Base-by-base conservation (phyloP, 345 rosid genomes). In the Hibiscus tridactylites region DNA sequence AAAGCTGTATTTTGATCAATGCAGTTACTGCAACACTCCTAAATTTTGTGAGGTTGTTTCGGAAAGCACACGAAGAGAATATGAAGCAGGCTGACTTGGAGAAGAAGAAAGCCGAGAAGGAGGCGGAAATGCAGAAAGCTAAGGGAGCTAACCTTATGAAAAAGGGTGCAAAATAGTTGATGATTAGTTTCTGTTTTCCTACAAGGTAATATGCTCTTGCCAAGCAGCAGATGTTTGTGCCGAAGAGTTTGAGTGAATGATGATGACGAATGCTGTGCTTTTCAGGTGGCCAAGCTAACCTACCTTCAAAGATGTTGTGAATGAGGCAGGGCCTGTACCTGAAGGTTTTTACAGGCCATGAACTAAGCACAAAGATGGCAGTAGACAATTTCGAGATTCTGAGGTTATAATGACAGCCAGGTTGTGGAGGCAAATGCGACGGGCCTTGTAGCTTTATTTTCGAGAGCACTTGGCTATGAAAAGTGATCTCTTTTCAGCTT, bases 41-140 rank as follows among this genome's bases (percentile, higher is more conserved):
- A 72, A 96, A 86, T 77, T 96, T 96, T 81, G 88, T 86, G 83
- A 86, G 84, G 78, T 75, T 92, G 83, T 96, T 96, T 59, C 90
- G 91, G 71, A 91, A 83, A 87, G 96, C 99, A 62, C 98, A 92
- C 61, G 98, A 96, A 72, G 99, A 96, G 80, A 96, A 92, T 72
- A 9, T 82, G 72, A 96, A 96, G 75, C 94, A 89, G 83, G 93
- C 83, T 8, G 99, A 96, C 82, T 57, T 87, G 81, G 98, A 92
- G 79, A 96, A 77, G 87, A 96, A 92, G 85, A 92, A 92, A 83
- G 93, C 90, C 26, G 88, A 83, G 15, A 90, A 95, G 75, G 99
- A 95, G 79, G 97, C 97, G 1, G 98, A 91, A 69, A 89, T 88
- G 92, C 92, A 86, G 81, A 90, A 87, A 85, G 87, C 96, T 0